Evolutionary conservation across 495 filamentous ascomycete genomes (phyloP).

Genomic region (Xylaria grammica): DNA sequence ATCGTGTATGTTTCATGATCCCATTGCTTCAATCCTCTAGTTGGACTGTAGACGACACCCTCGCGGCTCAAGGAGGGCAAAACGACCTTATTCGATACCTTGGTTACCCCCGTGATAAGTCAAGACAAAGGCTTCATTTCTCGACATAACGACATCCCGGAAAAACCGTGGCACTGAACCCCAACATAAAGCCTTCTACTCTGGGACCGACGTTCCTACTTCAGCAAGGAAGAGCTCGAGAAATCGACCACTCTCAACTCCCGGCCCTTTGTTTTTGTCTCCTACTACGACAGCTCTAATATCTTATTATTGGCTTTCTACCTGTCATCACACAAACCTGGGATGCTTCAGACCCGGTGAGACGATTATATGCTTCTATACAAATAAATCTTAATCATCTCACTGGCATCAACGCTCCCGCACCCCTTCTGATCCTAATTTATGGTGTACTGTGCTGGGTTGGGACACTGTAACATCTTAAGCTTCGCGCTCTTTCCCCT

Average conservation of each 20-base stretch:
- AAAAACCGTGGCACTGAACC: not conserved
- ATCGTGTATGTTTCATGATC: conserved; percentile 15
- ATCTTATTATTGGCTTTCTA: not conserved
- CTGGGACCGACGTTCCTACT: not conserved
- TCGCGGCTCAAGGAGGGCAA: not conserved
- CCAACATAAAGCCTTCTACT: not conserved
- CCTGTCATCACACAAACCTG: not conserved
- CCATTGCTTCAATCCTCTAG: not conserved
- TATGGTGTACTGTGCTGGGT: too few relatives aligned
- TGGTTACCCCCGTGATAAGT: not conserved
- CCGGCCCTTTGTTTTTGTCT: not conserved
- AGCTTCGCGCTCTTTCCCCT: not conserved
- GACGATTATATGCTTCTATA: not conserved
- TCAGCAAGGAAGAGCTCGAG: not conserved
- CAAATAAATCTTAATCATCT: not conserved
- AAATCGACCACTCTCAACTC: not conserved
- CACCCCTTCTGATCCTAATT: too few relatives aligned
- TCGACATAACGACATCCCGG: not conserved
- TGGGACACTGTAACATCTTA: not conserved
- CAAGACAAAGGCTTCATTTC: not conserved
- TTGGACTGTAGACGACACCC: not conserved
- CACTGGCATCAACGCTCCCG: conserved; percentile 1
- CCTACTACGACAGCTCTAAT: not conserved
- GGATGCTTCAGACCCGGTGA: not conserved
- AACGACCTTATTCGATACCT: not conserved